Conservation (phyloP, 352 stramenopile species). For the Pythium monospermum region DNA sequence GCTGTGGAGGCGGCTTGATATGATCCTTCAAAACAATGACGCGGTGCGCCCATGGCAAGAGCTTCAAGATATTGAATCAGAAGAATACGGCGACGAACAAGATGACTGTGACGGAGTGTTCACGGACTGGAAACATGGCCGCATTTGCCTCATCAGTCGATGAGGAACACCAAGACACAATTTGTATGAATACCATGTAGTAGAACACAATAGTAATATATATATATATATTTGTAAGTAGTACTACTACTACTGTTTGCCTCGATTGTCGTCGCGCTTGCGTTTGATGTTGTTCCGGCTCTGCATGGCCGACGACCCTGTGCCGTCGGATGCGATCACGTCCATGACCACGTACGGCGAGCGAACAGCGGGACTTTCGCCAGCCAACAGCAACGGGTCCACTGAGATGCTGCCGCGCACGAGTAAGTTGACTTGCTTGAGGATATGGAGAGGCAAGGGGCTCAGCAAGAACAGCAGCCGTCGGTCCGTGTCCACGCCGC, state of each 20-base stretch:
- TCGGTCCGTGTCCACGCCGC: constrained; percentile 45
- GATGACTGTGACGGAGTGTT: constrained; percentile 36
- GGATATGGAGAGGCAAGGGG: constrained; percentile 41
- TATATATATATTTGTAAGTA: not conserved
- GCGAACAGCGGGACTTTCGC: constrained; percentile 32
- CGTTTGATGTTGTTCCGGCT: constrained; percentile 87
- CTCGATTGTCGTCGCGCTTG: constrained; percentile 76
- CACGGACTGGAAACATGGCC: constrained; percentile 34
- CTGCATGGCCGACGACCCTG: constrained; percentile 72
- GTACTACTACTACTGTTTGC: constrained; percentile 10
- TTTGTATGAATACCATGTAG: not conserved
- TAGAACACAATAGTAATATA: not conserved
- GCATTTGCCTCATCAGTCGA: constrained; percentile 49
- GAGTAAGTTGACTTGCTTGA: constrained; percentile 70
- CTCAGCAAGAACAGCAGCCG: constrained; percentile 63
- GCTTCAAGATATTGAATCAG: too few relatives aligned
- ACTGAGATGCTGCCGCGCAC: constrained; percentile 63
- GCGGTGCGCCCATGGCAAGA: too few relatives aligned
- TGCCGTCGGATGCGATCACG: constrained; percentile 65
- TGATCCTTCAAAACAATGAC: constrained; percentile 4
- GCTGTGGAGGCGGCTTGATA: constrained; percentile 13
- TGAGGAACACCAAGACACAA: constrained; percentile 11
- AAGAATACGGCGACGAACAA: constrained; percentile 5
- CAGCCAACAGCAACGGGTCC: constrained; percentile 49
- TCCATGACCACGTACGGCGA: constrained; percentile 65